Conservation (phyloP, 768 basidiomycete species). For the Kwoniella pini region DNA sequence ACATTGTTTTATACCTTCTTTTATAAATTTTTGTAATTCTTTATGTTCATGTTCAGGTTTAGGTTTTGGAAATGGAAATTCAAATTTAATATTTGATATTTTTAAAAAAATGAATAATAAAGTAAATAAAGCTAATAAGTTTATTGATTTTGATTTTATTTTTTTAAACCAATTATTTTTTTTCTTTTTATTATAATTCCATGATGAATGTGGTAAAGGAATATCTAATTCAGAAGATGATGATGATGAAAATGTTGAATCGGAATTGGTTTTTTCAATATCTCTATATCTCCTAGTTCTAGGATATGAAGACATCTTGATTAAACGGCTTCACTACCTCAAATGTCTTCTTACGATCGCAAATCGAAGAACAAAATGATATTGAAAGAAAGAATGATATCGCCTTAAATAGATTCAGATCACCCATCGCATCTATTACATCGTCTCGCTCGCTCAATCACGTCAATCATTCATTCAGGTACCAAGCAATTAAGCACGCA, state of each 20-base stretch:
- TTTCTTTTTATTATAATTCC: neutral
- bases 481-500: no score
- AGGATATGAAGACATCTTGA: neutral
- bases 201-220: neutral
- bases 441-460: neutral
- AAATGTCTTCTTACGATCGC: no score
- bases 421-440: no score
- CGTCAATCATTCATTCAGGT: neutral
- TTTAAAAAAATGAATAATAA: neutral
- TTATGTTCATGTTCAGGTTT: constrained; percentile 12
- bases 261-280: neutral
- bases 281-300: constrained; percentile 1
- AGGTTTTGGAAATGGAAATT: constrained; percentile 40
- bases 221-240: neutral
- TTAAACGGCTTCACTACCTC: no score
- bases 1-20: constrained; percentile 49
- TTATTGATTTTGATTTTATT: neutral
- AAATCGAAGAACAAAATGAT: no score
- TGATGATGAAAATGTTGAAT: neutral
- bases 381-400: no score
- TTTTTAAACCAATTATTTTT: neutral
- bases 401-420: no score
- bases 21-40: constrained; percentile 32
- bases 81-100: neutral
- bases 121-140: neutral